Percentiles rank a stretch among this genome's conserved stretches.
phyloP scores from a whole-genome alignment of 352 stramenopile species.

The Blastocystis sp. region DNA sequence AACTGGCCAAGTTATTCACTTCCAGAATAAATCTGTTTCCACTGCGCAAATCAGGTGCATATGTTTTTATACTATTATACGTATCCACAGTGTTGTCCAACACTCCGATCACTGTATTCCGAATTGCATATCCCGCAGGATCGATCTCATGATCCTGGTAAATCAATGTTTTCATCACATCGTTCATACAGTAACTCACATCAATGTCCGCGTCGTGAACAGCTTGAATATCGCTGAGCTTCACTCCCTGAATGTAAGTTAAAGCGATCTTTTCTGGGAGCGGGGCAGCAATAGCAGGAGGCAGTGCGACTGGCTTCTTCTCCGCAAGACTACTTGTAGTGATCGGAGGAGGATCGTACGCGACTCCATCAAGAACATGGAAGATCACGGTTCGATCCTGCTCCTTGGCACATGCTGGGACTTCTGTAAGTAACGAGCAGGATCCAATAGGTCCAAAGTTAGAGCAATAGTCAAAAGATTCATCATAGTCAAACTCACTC shows the following conservation, averaged over 20 bases:
- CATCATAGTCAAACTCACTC: neutral
- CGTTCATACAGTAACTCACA: constrained; percentile 25
- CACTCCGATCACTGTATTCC: constrained; percentile 13
- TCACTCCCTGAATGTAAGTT: neutral
- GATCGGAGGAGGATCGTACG: neutral
- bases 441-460: constrained; percentile 1
- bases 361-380: neutral
- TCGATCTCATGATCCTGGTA: constrained; percentile 36
- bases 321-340: neutral
- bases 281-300: constrained; percentile 24
- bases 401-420: neutral
- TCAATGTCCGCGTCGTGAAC: neutral
- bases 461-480: neutral
- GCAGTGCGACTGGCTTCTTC: neutral
- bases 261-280: neutral
- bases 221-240: neutral
- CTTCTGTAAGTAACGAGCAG: constrained; percentile 2
- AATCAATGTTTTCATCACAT: constrained; percentile 55
- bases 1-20: neutral
- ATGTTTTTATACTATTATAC: neutral
- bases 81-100: neutral
- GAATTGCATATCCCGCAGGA: constrained; percentile 22
- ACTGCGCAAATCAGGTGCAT: neutral
- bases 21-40: neutral
- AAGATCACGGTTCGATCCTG: constrained; percentile 38